A percentile compares a stretch with the other conserved stretches of the same genome.
These are phyloP conservation scores for Hydnomerulius pinastri DNA, from an alignment of 768 basidiomycete genomes.

Conservation along the genomic window DNA sequence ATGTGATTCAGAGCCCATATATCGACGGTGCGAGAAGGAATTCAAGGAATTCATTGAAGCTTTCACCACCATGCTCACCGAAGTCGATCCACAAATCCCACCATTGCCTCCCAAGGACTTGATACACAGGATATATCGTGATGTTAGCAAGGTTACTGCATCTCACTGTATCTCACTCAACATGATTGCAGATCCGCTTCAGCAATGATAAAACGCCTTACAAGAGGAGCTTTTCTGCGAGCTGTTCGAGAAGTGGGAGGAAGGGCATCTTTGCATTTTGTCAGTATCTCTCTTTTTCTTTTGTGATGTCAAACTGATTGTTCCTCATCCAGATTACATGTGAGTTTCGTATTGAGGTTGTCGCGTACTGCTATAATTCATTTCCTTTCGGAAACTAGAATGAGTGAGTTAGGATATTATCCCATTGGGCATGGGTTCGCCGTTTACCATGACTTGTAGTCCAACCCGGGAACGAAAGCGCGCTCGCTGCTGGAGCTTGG, in stretches of 20 bases:
- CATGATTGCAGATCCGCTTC: constrained; percentile 66
- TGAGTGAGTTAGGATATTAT: constrained; percentile 15
- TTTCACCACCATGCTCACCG: constrained; percentile 66
- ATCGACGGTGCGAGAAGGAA: constrained; percentile 73
- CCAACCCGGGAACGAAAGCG: constrained; percentile 62
- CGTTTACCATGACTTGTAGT: constrained; percentile 43
- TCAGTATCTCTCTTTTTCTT: constrained; percentile 39
- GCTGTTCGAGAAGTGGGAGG: constrained; percentile 84
- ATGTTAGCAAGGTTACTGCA: constrained; percentile 44
- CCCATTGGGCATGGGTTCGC: not conserved
- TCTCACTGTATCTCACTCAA: constrained; percentile 8
- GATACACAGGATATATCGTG: constrained; percentile 90
- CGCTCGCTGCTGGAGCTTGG: constrained; percentile 83
- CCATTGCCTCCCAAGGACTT: constrained; percentile 89
- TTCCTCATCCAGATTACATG: constrained; percentile 24
- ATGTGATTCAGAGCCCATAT: constrained; percentile 21
- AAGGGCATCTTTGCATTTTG: constrained; percentile 91
- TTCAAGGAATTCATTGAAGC: constrained; percentile 83
- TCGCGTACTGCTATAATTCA: not conserved
- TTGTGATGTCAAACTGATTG: constrained; percentile 2
- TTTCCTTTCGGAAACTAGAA: constrained; percentile 11
- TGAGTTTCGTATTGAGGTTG: constrained; percentile 4
- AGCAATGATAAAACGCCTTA: constrained; percentile 97
- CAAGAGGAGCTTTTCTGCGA: constrained; percentile 78
- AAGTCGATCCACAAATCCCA: constrained; percentile 83